Evolutionary conservation across 106 monocot species (phyloP).

Genomic region (Iris macrosiphon): DNA sequence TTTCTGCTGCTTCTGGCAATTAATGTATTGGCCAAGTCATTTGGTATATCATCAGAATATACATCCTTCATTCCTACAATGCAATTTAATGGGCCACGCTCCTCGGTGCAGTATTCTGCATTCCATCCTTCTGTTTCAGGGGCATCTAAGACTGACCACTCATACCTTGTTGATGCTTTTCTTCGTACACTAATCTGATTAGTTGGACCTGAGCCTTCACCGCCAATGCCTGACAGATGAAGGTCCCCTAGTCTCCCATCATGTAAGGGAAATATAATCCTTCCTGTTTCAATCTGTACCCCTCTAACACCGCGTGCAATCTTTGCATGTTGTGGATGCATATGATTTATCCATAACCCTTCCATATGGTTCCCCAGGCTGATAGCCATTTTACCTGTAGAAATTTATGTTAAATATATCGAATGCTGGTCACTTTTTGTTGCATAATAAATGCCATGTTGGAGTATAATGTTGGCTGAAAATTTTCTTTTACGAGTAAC

Average conservation of each 20-base stretch:
- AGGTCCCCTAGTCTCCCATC: constrained; percentile 87
- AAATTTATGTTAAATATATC: constrained; percentile 11
- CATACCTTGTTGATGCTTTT: constrained; percentile 46
- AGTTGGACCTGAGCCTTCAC: constrained; percentile 45
- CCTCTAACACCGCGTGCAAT: constrained; percentile 58
- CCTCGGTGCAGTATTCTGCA: constrained; percentile 78
- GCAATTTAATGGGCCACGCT: constrained; percentile 69
- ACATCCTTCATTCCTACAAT: constrained; percentile 52
- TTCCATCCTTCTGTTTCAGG: constrained; percentile 99
- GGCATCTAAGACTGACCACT: constrained; percentile 77
- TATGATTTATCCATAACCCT: constrained; percentile 71
- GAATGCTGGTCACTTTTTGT: not conserved
- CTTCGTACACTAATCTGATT: constrained; percentile 33
- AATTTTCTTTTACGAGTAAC: no score
- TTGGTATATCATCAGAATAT: constrained; percentile 16
- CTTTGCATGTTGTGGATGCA: constrained; percentile 67
- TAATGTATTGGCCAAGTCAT: constrained; percentile 15
- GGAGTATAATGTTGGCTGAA: no score
- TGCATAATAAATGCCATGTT: no score
- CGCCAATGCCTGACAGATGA: constrained; percentile 59
- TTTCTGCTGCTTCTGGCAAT: constrained; percentile 30
- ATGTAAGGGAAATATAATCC: constrained; percentile 69
- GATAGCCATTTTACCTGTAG: constrained; percentile 16
- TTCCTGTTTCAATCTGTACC: constrained; percentile 60
- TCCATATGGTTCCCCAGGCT: constrained; percentile 21